A percentile compares a stretch with the other conserved stretches of the same genome.
phyloP scores from a whole-genome alignment of 257 asterid species.

The Salvia rosmarinus region DNA sequence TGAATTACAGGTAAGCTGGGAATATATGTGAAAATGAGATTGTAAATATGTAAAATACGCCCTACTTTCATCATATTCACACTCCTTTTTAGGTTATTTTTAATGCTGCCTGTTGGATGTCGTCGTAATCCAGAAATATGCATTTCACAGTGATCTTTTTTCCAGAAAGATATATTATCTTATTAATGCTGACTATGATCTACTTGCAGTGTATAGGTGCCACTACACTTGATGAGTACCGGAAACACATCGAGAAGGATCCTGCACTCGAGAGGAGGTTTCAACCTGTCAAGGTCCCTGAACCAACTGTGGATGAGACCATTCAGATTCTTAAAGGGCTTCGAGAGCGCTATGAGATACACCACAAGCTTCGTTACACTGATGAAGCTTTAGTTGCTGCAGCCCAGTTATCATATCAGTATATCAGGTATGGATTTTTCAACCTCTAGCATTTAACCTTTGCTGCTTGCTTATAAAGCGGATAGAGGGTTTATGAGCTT shows the following conservation, averaged over 20 bases:
- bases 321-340: constrained; percentile 91
- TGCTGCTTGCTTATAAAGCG: neutral
- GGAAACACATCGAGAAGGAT: constrained; percentile 94
- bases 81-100: neutral
- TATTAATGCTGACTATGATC: neutral
- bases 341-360: constrained; percentile 88
- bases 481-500: neutral
- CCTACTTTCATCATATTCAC: neutral
- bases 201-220: constrained; percentile 90
- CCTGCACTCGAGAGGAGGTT: constrained; percentile 94
- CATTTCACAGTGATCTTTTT: neutral
- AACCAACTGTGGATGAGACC: constrained; percentile 92
- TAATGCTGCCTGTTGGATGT: neutral
- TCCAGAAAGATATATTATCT: neutral
- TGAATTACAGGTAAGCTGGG: constrained; percentile 78
- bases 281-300: constrained; percentile 97
- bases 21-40: constrained; percentile 11
- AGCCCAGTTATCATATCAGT: constrained; percentile 84
- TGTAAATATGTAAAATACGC: neutral
- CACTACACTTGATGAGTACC: constrained; percentile 88
- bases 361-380: constrained; percentile 96
- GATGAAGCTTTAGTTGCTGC: constrained; percentile 90
- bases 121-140: neutral
- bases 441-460: neutral
- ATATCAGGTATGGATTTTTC: constrained; percentile 65